phyloP scores from a whole-genome alignment of 2,329 filamentous ascomycete genomes.

The Nemania diffusa region DNA sequence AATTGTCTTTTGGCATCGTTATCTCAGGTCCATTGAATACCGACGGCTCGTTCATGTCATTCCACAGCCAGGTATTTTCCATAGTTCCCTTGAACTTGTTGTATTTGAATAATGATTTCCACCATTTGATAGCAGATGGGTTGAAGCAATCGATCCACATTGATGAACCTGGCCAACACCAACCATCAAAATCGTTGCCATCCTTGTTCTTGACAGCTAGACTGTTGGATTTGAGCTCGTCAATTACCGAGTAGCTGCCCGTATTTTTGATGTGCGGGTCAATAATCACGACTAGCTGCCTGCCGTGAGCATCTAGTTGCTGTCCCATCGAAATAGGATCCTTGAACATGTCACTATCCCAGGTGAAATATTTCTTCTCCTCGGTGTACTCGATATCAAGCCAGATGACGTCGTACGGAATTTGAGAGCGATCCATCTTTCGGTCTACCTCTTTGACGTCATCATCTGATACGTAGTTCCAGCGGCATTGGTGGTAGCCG shows the following conservation, averaged over 20 bases:
- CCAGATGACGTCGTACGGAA: conserved; percentile 99
- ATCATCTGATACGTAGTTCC: conserved; percentile 98
- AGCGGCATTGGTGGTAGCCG: conserved; percentile 96
- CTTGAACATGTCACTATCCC: conserved; percentile 88
- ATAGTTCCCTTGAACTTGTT: conserved; percentile 86
- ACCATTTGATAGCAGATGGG: conserved; percentile 91
- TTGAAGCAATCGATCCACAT: conserved; percentile 98
- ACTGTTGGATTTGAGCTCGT: conserved; percentile 85
- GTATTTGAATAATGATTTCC: conserved; percentile 88
- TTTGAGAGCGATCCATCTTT: conserved; percentile 94
- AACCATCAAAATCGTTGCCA: conserved; percentile 87
- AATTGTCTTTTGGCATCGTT: conserved; percentile 98
- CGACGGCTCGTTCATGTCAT: conserved; percentile 99
- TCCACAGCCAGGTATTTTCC: conserved; percentile 94
- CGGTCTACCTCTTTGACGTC: conserved; percentile 97
- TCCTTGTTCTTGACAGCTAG: conserved; percentile 92
- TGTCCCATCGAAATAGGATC: conserved; percentile 89
- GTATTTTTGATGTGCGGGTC: conserved; percentile 98
- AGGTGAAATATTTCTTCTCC: conserved; percentile 97
- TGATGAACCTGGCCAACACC: conserved; percentile 98
- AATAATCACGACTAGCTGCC: conserved; percentile 93
- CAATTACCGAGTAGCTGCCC: conserved; percentile 77
- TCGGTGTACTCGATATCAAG: conserved; percentile 98
- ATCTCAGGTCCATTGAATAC: conserved; percentile 99
- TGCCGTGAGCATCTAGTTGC: conserved; percentile 83